Conservation (phyloP, 495 filamentous ascomycete genomes). For the Oidiodendron maius region DNA sequence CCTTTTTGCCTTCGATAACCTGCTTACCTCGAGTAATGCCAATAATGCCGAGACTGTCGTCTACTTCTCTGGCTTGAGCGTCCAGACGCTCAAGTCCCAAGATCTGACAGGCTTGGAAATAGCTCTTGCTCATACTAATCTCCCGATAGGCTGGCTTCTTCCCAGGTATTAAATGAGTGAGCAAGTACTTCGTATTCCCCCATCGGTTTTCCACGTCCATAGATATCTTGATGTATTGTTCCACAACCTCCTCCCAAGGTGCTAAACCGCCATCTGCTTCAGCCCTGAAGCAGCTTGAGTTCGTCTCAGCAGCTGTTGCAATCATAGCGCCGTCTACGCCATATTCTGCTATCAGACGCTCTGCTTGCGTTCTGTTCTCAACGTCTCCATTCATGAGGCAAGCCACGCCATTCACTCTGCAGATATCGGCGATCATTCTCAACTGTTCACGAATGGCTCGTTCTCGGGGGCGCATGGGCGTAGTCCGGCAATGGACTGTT, state of each 20-base stretch:
- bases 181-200: conserved; percentile 84
- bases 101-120: conserved; percentile 54
- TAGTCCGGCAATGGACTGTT: conserved; percentile 93
- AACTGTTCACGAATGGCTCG: conserved; percentile 82
- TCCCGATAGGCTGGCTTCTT: conserved; percentile 54
- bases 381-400: conserved; percentile 96
- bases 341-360: conserved; percentile 62
- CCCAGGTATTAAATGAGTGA: conserved; percentile 80
- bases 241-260: conserved; percentile 69
- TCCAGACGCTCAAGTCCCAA: conserved; percentile 57
- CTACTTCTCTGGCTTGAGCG: conserved; percentile 52
- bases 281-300: conserved; percentile 74
- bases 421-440: conserved; percentile 69
- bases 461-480: conserved; percentile 88
- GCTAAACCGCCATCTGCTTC: conserved; percentile 57
- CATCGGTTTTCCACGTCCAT: conserved; percentile 78
- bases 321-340: conserved; percentile 96
- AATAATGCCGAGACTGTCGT: conserved; percentile 55
- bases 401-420: conserved; percentile 75
- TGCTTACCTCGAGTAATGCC: conserved; percentile 45
- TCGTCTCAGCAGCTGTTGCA: conserved; percentile 82
- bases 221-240: conserved; percentile 62
- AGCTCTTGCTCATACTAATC: conserved; percentile 54
- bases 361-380: conserved; percentile 56
- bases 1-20: conserved; percentile 38